These are phyloP conservation scores for Amphirosellinia nigrospora DNA, from an alignment of 495 filamentous ascomycete genomes.

Conservation along the genomic window DNA sequence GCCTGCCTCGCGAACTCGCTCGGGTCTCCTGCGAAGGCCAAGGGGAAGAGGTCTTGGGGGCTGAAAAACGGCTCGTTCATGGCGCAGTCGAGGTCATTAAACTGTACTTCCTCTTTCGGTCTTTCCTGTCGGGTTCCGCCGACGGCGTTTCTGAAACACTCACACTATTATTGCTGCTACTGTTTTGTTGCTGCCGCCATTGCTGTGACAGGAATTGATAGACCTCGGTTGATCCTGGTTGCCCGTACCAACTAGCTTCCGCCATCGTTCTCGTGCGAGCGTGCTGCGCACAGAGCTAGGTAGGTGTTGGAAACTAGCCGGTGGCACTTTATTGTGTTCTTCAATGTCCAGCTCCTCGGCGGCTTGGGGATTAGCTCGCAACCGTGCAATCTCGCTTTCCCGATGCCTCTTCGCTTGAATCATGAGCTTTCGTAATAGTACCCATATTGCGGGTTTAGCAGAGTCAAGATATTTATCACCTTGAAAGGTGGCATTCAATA, in stretches of 20 bases:
- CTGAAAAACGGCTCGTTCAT: conserved; percentile 46
- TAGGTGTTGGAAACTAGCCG: conserved; percentile 46
- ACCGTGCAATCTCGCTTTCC: conserved; percentile 53
- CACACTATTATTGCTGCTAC: neutral
- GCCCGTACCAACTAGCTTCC: conserved; percentile 51
- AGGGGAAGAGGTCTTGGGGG: conserved; percentile 33
- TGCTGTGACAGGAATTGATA: neutral
- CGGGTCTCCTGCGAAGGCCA: conserved; percentile 29
- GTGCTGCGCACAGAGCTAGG: conserved; percentile 44
- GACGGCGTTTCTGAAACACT: conserved; percentile 21
- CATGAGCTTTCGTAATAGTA: conserved; percentile 74
- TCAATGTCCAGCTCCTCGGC: conserved; percentile 48
- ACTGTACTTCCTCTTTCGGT: conserved; percentile 20
- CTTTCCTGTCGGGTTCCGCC: conserved; percentile 7
- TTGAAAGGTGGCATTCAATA: conserved; percentile 66
- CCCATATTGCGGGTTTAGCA: conserved; percentile 71
- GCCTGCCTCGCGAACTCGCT: conserved; percentile 25
- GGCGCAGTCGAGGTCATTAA: conserved; percentile 36
- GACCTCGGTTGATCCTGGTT: conserved; percentile 22
- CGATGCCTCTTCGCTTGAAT: conserved; percentile 65
- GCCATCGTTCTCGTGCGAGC: conserved; percentile 50
- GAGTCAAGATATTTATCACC: conserved; percentile 59
- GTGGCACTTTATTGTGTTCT: conserved; percentile 42
- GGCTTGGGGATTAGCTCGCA: conserved; percentile 49
- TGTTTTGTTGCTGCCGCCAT: neutral